A percentile compares a stretch with the other conserved stretches of the same genome.
These are phyloP conservation scores for Aspergillus funiculosus DNA, from an alignment of 495 filamentous ascomycete genomes.

Conservation along the genomic window DNA sequence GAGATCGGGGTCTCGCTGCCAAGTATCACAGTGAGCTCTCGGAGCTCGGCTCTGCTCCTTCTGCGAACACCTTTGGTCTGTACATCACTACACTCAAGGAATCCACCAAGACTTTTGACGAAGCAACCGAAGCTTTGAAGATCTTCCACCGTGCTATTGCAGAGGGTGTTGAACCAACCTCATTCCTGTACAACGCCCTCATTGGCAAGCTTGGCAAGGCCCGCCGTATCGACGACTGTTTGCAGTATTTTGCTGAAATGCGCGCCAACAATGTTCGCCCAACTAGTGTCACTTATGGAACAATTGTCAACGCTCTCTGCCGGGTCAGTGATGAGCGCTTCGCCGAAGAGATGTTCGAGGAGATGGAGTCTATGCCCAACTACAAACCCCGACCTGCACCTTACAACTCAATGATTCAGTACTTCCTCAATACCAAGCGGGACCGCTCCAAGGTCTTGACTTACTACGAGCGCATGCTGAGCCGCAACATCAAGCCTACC, in stretches of 20 bases:
- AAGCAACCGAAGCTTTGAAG: constrained; percentile 92
- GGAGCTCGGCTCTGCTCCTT: constrained; percentile 79
- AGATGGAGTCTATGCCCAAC: constrained; percentile 98
- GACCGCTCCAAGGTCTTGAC: constrained; percentile 90
- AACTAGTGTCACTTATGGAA: constrained; percentile 96
- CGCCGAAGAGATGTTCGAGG: constrained; percentile 95
- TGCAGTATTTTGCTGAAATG: constrained; percentile 98
- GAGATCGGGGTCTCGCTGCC: constrained; percentile 69
- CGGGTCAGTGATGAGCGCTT: constrained; percentile 96
- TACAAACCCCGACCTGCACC: constrained; percentile 96
- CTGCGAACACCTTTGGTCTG: constrained; percentile 94
- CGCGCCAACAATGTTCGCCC: constrained; percentile 85
- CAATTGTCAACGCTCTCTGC: constrained; percentile 94
- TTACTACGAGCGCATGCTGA: constrained; percentile 91
- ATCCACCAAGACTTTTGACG: constrained; percentile 93
- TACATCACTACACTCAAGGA: constrained; percentile 98
- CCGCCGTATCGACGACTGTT: constrained; percentile 92
- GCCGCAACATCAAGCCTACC: constrained; percentile 81
- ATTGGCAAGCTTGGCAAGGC: constrained; percentile 98
- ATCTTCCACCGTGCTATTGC: constrained; percentile 90
- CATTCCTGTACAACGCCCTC: constrained; percentile 96
- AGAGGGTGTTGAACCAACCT: constrained; percentile 92
- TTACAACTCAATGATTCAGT: constrained; percentile 99
- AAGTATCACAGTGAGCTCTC: constrained; percentile 87
- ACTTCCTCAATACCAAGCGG: constrained; percentile 95